Evolutionary conservation across 176 grass and related monocot species (phyloP).

Genomic region (Lolium perenne): DNA sequence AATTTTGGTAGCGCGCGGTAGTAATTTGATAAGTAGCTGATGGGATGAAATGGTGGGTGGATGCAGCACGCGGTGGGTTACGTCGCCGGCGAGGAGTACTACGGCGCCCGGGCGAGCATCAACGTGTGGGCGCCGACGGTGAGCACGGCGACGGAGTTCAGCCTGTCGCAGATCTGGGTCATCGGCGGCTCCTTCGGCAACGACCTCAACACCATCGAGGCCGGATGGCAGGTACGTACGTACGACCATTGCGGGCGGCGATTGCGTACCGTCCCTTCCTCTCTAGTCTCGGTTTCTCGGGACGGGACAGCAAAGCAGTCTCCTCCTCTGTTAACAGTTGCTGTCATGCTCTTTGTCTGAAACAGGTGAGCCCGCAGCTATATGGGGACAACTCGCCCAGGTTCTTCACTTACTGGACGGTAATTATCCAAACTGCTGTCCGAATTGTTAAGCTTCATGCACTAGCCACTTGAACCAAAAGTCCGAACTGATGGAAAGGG

Average conservation of each 20-base stretch:
- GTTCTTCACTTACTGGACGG: conserved; percentile 98
- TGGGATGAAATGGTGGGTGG: not conserved
- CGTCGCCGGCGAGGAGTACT: conserved; percentile 85
- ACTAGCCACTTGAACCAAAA: no score
- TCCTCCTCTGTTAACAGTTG: not conserved
- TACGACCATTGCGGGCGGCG: not conserved
- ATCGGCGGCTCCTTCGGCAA: conserved; percentile 86
- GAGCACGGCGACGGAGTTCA: conserved; percentile 79
- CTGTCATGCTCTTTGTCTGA: not conserved
- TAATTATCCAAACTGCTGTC: conserved; percentile 12
- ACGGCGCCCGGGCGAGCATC: conserved; percentile 89
- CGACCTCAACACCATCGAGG: conserved; percentile 98
- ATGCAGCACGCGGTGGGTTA: conserved; percentile 91
- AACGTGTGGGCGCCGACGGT: conserved; percentile 91
- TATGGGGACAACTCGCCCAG: conserved; percentile 84
- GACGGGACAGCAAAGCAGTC: not conserved
- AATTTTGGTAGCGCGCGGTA: not conserved
- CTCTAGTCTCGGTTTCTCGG: not conserved
- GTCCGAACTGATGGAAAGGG: no score
- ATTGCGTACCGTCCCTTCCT: not conserved
- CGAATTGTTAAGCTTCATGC: no score
- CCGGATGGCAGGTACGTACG: conserved; percentile 74
- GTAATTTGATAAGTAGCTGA: not conserved
- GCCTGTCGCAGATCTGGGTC: conserved; percentile 95
- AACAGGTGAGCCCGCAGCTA: conserved; percentile 89